These are phyloP conservation scores for Peronosclerospora sorghi DNA, from an alignment of 352 stramenopile species.

Conservation along the genomic window DNA sequence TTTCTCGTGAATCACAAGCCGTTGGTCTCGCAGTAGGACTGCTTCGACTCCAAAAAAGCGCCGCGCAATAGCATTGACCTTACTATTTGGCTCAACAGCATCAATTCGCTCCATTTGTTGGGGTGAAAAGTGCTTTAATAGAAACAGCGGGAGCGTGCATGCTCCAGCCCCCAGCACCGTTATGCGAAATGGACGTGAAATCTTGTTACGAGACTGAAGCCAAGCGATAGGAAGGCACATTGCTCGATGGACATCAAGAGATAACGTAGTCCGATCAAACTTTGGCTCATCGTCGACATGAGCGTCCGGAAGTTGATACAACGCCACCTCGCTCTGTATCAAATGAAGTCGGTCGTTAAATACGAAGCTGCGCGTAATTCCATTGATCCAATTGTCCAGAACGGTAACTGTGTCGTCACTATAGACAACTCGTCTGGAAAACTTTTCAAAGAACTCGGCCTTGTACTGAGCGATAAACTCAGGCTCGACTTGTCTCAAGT, in stretches of 20 bases:
- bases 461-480: conserved; percentile 47
- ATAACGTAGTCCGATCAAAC: conserved; percentile 35
- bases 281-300: conserved; percentile 1
- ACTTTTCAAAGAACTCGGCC: conserved; percentile 43
- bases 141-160: conserved; percentile 40
- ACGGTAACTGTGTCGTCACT: conserved; percentile 46
- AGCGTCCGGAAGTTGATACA: conserved; percentile 11
- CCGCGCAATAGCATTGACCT: conserved; percentile 32
- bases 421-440: conserved; percentile 38
- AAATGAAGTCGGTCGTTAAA: conserved; percentile 66
- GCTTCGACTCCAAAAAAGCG: conserved; percentile 33
- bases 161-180: conserved; percentile 47
- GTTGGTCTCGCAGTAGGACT: conserved; percentile 12
- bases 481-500: conserved; percentile 48
- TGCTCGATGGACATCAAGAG: conserved; percentile 59
- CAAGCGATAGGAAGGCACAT: conserved; percentile 35
- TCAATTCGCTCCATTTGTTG: conserved; percentile 28
- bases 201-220: conserved; percentile 3
- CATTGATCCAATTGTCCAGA: conserved; percentile 43
- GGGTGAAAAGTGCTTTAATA: conserved; percentile 24
- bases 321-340: conserved; percentile 56
- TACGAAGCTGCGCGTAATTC: conserved; percentile 48
- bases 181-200: conserved; percentile 13
- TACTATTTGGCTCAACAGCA: conserved; percentile 41
- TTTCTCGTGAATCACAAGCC: conserved; percentile 28